These are phyloP conservation scores for Fagopyrum tataricum DNA, from an alignment of 148 eudicot genomes.

Conservation along the genomic window DNA sequence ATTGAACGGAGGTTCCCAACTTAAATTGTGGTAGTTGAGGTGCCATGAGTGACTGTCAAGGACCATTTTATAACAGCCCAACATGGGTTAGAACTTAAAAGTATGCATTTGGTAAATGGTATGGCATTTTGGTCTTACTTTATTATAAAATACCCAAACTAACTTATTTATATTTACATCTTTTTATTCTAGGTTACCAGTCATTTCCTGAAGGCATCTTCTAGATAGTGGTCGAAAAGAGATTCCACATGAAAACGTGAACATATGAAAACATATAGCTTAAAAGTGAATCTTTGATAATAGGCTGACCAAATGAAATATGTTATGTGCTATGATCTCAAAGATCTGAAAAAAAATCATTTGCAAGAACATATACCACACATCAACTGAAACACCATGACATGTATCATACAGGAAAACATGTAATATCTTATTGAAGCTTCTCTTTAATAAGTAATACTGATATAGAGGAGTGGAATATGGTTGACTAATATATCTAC, in stretches of 20 bases:
- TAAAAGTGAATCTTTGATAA: neutral
- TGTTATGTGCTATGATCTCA: neutral
- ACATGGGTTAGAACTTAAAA: constrained; percentile 7
- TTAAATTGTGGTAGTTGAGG: constrained; percentile 8
- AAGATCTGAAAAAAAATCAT: neutral
- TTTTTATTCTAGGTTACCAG: neutral
- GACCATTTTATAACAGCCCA: neutral
- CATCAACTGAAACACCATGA: neutral
- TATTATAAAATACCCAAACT: neutral
- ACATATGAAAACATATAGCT: neutral
- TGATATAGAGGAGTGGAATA: neutral
- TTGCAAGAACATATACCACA: constrained; percentile 1
- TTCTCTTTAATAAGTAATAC: neutral
- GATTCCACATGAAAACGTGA: neutral
- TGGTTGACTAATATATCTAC: neutral
- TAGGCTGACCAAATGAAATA: neutral
- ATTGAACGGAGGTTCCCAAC: constrained; percentile 1
- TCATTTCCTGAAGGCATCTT: neutral
- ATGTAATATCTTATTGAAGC: neutral
- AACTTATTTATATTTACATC: neutral
- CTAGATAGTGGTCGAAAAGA: neutral
- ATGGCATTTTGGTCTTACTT: neutral
- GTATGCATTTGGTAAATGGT: neutral
- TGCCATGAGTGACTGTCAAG: constrained; percentile 10
- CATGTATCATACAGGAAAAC: neutral